A percentile compares a stretch with the other conserved stretches of the same genome.
These are phyloP conservation scores for Curvularia sp. DNA, from an alignment of 2,329 filamentous ascomycete genomes.

Conservation along the genomic window DNA sequence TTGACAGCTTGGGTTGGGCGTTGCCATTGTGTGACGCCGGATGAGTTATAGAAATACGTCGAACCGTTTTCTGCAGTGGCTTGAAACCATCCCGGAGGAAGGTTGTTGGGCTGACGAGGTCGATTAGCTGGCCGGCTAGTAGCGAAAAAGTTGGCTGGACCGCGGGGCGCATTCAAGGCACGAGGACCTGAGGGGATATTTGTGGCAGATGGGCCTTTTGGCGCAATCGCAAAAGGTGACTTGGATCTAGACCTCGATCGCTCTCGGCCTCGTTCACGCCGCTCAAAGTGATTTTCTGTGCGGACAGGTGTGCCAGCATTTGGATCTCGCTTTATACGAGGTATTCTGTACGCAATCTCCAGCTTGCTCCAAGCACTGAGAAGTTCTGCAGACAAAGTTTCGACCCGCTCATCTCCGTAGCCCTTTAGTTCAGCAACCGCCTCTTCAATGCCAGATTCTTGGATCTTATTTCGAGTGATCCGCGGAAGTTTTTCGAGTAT, in stretches of 20 bases:
- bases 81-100: constrained; percentile 87
- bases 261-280: constrained; percentile 60
- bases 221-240: constrained; percentile 52
- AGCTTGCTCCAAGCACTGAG: constrained; percentile 88
- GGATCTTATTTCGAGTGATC: constrained; percentile 94
- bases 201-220: constrained; percentile 52
- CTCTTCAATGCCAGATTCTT: constrained; percentile 91
- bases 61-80: constrained; percentile 71
- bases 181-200: constrained; percentile 56
- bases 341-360: constrained; percentile 90
- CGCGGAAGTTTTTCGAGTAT: constrained; percentile 89
- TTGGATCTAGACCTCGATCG: constrained; percentile 59
- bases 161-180: constrained; percentile 64
- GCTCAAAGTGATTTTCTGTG: constrained; percentile 66
- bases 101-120: constrained; percentile 64
- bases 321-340: constrained; percentile 83
- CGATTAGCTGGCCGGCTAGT: constrained; percentile 57
- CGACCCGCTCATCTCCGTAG: constrained; percentile 77
- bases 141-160: constrained; percentile 56
- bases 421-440: constrained; percentile 73
- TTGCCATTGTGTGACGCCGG: constrained; percentile 80
- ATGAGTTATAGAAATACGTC: constrained; percentile 82
- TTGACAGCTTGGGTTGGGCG: constrained; percentile 73
- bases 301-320: constrained; percentile 56
- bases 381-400: constrained; percentile 72